Evolutionary conservation across 345 rosid genomes (phyloP), one percentile per base, ranked within the genome.

Genomic region (Populus davidiana): DNA sequence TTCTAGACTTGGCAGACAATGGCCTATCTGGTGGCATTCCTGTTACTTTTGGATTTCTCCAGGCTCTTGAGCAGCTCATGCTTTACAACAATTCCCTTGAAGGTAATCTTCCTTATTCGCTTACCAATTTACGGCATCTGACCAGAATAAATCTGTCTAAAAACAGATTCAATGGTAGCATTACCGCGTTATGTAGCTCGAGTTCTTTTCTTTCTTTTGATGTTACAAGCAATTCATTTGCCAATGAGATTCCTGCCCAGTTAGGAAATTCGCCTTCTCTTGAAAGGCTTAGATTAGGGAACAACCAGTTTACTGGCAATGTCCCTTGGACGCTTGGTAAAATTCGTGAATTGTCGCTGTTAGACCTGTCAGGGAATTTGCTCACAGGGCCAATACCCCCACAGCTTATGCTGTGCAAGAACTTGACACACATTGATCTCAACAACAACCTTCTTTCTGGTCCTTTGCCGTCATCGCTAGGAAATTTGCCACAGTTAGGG

Each of bases 1-100:
- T 90, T 69, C 88, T 96, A 74, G 99, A 96, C 84, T 81, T 96
- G 79, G 99, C 99, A 0, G 99, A 96, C 77, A 96, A 96, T 79
- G 49, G 81, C 54, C 84, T 96, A 65, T 83, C 91, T 0, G 98
- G 96, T 59, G 83, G 85, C 18, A 85, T 92, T 83, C 97, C 99
- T 1, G 82, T 77, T 1, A 85, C 89, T 1, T 82, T 89, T 1
- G 94, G 95, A 66, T 83, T 23, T 77, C 85, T 96, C n/a, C 80
- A 72, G 18, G 83, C 84, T 39, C 76, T 96, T 33, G 80, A 89
- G 80, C 90, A 92, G 89, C 73, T 93, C 68, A 91, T 93, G 98
- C 93, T 96, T 67, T 93, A 96, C 88, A 96, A 96, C 87, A 96
- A 96, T 71, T 91, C 98, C 25, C 91, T 96, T 23, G 82, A 83